phyloP scores from a whole-genome alignment of 2,329 filamentous ascomycete genomes.

The Colletotrichum brevisporum region DNA sequence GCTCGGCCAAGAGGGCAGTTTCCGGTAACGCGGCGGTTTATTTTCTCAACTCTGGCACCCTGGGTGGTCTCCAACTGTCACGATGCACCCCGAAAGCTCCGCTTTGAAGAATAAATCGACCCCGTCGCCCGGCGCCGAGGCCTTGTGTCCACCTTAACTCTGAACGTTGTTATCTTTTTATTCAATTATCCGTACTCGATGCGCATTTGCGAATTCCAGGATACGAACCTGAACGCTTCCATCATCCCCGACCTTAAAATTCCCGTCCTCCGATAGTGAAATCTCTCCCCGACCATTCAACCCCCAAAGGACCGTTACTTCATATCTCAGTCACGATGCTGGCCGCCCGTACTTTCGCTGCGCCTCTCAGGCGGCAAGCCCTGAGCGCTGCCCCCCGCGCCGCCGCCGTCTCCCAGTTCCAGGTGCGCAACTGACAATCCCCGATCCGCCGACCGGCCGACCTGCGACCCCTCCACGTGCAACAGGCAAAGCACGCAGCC shows the following conservation, averaged over 20 bases:
- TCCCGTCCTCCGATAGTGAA: constrained; percentile 32
- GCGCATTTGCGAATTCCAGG: background rate
- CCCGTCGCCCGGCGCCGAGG: background rate
- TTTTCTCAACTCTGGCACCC: constrained; percentile 25
- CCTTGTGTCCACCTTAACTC: background rate
- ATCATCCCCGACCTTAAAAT: constrained; percentile 31
- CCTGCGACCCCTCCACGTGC: constrained; percentile 44
- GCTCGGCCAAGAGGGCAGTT: constrained; percentile 18
- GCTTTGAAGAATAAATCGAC: background rate
- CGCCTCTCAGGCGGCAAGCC: constrained; percentile 83
- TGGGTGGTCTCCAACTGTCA: constrained; percentile 3
- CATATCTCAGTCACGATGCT: constrained; percentile 75
- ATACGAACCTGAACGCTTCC: constrained; percentile 5
- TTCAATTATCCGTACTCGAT: background rate
- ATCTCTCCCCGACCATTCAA: constrained; percentile 38
- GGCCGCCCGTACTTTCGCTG: constrained; percentile 82
- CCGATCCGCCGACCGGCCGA: constrained; percentile 39
- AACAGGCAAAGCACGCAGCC: constrained; percentile 16
- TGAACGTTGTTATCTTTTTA: background rate
- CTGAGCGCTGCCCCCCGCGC: constrained; percentile 77
- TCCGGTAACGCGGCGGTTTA: constrained; percentile 30
- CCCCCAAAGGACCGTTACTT: constrained; percentile 40
- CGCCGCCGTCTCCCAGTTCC: constrained; percentile 62
- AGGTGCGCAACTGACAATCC: constrained; percentile 63
- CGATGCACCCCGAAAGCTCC: background rate